Base-by-base conservation (phyloP, 2,329 filamentous ascomycete species). In the Scleromitrula shiraiana region DNA sequence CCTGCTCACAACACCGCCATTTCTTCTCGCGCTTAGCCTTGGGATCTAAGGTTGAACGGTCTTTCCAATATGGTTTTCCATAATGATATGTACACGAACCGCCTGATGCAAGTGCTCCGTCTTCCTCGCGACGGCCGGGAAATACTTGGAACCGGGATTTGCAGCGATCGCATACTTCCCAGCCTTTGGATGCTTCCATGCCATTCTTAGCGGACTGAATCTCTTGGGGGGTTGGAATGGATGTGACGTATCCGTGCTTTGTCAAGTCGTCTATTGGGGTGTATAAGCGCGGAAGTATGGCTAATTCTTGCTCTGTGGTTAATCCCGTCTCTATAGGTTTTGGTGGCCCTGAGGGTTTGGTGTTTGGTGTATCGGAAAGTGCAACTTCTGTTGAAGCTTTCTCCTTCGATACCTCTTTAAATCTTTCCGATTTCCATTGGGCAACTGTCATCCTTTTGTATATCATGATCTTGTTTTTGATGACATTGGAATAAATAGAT, bases 151-250 rank as follows among this genome's bases (percentile, higher is more conserved):
- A 98, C 19, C 91, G 82, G 27, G 81, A 80, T 35, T 75, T 75
- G 66, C 93, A 98, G 17, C 93, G 83, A 60, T 95, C 90, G 60
- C 93, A 98, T 41, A 80, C 75, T 67, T 98, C 93, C 75, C 83
- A 95, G 40, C 87, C 87, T 44, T 80, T 76, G 10, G 84, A 78
- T 7, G 80, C 73, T 40, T 78, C 71, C 0, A 88, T 73, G 0
- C 82, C 88, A 36, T 76, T 73, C 27, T 71, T 77, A 0, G 88
- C 83, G 42, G 76, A 73, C 43, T 76, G 70, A 15, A 96, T 77
- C 15, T 88, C 83, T 7, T 75, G 73, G 1, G 76, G 70, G 0
- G 77, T 76, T 0, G 90, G 90, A 1, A 82, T 68, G 4, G 65
- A 68, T 0, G 82, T 77, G 19, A 96, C 81, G 63, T 96, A 97